Percentiles rank a stretch among this genome's conserved stretches.
These are phyloP conservation scores for Phaeotremella fagi DNA, from an alignment of 768 basidiomycete species.

Conservation along the genomic window DNA sequence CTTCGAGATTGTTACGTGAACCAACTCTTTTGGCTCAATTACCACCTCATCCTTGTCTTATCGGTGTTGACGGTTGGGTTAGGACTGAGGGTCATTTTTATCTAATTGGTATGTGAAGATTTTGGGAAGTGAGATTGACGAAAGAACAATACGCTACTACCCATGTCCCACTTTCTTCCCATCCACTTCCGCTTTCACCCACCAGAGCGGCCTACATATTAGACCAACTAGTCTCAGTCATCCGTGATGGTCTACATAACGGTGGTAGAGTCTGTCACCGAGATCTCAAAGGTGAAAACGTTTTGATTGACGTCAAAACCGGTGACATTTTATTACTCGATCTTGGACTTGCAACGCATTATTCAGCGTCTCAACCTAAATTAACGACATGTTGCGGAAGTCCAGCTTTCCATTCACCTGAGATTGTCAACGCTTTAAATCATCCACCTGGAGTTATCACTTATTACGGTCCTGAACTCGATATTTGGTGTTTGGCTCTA, in stretches of 20 bases:
- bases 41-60: conserved; percentile 50
- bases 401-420: conserved; percentile 49
- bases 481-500: conserved; percentile 52
- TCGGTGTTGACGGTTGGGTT: conserved; percentile 50
- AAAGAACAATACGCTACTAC: conserved; percentile 41
- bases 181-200: conserved; percentile 24
- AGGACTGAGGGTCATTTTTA: conserved; percentile 51
- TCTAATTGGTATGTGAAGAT: conserved; percentile 45
- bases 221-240: conserved; percentile 49
- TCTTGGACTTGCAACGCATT: conserved; percentile 52
- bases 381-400: conserved; percentile 52
- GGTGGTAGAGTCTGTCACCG: conserved; percentile 45
- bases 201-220: conserved; percentile 46
- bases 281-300: conserved; percentile 48
- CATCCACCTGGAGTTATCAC: conserved; percentile 47
- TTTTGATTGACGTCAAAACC: conserved; percentile 36
- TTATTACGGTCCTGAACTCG: conserved; percentile 52
- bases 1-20: conserved; percentile 50
- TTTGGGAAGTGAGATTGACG: no score
- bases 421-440: conserved; percentile 48
- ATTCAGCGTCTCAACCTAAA: conserved; percentile 46
- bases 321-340: conserved; percentile 50
- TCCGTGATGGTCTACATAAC: conserved; percentile 47
- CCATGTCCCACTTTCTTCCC: conserved; percentile 42
- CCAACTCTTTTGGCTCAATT: conserved; percentile 51